These are phyloP conservation scores for Calonectria fujianensis DNA, from an alignment of 2,329 filamentous ascomycete genomes.

Conservation along the genomic window DNA sequence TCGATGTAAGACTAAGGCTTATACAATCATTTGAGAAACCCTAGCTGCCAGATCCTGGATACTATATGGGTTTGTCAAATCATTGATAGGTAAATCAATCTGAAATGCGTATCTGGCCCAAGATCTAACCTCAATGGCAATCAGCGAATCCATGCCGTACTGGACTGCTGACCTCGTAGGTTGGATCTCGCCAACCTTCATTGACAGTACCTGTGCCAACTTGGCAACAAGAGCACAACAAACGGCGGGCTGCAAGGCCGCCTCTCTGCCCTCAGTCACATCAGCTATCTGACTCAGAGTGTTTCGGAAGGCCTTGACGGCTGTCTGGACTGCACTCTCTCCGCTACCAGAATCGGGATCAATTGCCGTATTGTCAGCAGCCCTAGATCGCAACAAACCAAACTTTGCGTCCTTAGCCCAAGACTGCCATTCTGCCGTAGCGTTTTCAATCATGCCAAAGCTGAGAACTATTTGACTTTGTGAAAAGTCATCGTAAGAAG, in stretches of 20 bases:
- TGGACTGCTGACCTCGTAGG: conserved; percentile 49
- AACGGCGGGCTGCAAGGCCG: conserved; percentile 44
- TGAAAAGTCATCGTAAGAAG: conserved; percentile 45
- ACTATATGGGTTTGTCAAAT: conserved; percentile 52
- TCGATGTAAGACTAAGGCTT: background rate
- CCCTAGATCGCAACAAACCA: conserved; percentile 45
- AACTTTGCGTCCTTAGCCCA: conserved; percentile 53
- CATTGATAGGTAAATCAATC: conserved; percentile 52
- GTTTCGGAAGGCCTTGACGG: conserved; percentile 50
- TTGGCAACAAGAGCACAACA: conserved; percentile 51
- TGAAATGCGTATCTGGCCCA: conserved; percentile 54
- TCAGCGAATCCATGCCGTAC: conserved; percentile 52
- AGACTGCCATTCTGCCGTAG: conserved; percentile 49
- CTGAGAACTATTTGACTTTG: conserved; percentile 50
- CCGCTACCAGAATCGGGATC: conserved; percentile 44
- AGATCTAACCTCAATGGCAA: conserved; percentile 51
- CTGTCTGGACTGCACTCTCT: conserved; percentile 51
- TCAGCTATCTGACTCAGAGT: conserved; percentile 39
- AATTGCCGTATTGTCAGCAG: conserved; percentile 42
- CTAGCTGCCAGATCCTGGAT: conserved; percentile 50
- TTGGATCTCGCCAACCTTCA: conserved; percentile 51
- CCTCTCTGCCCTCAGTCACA: conserved; percentile 45
- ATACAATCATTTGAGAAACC: conserved; percentile 48
- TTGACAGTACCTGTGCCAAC: conserved; percentile 49
- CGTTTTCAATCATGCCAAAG: conserved; percentile 51